Evolutionary conservation across 768 basidiomycete genomes (phyloP), one percentile per base, ranked within the genome.

Genomic region (Crucibulum laeve): DNA sequence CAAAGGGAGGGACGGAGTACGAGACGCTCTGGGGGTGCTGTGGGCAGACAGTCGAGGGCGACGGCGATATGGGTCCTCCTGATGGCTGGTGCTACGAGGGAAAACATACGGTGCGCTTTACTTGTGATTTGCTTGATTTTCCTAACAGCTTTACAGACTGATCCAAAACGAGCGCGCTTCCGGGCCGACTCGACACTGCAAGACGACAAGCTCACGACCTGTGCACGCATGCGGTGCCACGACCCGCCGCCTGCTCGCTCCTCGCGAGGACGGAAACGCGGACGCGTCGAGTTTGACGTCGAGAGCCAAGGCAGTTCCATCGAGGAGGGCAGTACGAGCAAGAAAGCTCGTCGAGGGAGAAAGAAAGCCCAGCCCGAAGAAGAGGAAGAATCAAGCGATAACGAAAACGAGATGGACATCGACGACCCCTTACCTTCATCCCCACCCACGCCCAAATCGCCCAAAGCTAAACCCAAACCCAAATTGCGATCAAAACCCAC

Each of bases 11-110:
- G 24, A 62, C 62, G 2, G 57, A 64, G 39, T 74, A 73, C 45
- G 71, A 77, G 63, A 72, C 87, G 0, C 64, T 81, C 1, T 91
- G 79, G 76, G 78, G 75, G 2, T 91, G 88, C 63, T 91, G 87
- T 59, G 83, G 77, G 5, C 69, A 74, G 54, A 82, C 76, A 0
- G 82, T 80, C 4, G 81, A 87, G 19, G 87, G 87, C 0, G 80
- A 84, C 49, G 87, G 88, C 1, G 83, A 87, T 48, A 83, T 84
- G 65, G 87, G 87, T 0, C 87, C 88, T 1, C 88, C 87, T 1
- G 85, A 88, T 56, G 88, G 87, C 1, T 91, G 86, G 86, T 91
- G 87, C 54, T 90, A 88, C 53, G 87, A 90, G 58, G 87, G 87
- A 3, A 77, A 73, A 59, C 87, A 91, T 58, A 89, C 87, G 5